phyloP scores from a whole-genome alignment of 2,329 filamentous ascomycete species.

The Penicillium oxalicum region DNA sequence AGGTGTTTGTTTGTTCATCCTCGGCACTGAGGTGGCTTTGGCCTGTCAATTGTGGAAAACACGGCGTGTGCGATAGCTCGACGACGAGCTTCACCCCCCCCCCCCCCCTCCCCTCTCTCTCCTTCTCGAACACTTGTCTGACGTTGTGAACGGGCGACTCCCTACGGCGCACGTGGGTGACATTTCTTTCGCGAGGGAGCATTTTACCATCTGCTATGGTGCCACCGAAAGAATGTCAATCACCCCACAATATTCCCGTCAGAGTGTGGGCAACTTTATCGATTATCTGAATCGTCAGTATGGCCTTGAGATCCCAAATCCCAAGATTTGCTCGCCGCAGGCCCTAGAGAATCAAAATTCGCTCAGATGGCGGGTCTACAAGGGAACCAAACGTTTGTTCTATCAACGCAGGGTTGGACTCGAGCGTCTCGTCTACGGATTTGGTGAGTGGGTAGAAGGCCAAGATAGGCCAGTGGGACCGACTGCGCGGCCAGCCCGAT shows the following conservation, averaged over 20 bases:
- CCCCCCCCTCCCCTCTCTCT: too few species aligned
- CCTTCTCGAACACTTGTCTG: too few species aligned
- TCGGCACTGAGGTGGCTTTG: too few species aligned
- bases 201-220: too few species aligned
- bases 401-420: conserved; percentile 22
- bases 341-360: conserved; percentile 10
- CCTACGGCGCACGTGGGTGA: too few species aligned
- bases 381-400: conserved; percentile 26
- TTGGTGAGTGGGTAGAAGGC: conserved; percentile 27
- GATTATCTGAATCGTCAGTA: conserved; percentile 31
- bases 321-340: conserved; percentile 15
- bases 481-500: neutral
- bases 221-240: conserved; percentile 4
- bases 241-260: conserved; percentile 22
- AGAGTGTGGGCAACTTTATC: conserved; percentile 24
- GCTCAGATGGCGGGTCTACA: conserved; percentile 22
- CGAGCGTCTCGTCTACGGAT: conserved; percentile 21
- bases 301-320: conserved; percentile 30
- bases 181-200: too few species aligned
- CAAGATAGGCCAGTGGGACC: neutral
- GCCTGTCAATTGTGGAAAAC: too few species aligned
- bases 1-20: neutral
- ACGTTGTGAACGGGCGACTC: too few species aligned
- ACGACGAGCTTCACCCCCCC: too few species aligned
- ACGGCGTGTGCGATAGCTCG: too few species aligned